phyloP scores from a whole-genome alignment of 2,329 filamentous ascomycete species.

The Cytospora piceicola region DNA sequence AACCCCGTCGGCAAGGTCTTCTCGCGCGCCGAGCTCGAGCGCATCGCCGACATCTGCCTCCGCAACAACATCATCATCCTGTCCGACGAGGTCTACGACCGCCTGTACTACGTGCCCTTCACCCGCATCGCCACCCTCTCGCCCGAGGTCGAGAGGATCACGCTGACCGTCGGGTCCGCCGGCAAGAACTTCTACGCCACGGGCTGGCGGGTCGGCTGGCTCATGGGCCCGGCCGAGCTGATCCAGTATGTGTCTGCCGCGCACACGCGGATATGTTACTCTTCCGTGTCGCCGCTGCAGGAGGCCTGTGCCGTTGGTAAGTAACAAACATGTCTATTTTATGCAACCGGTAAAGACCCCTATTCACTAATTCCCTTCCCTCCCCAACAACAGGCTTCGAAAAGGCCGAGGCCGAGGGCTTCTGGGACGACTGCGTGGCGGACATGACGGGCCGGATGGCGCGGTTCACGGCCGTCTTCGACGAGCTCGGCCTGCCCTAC shows the following conservation, averaged over 20 bases:
- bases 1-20: constrained; percentile 98
- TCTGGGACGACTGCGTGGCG: constrained; percentile 81
- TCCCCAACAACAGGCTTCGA: constrained; percentile 66
- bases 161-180: constrained; percentile 90
- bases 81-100: constrained; percentile 91
- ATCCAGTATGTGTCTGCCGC: constrained; percentile 91
- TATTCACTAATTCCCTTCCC: neutral
- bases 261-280: constrained; percentile 96
- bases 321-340: constrained; percentile 26
- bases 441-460: constrained; percentile 93
- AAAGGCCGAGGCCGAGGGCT: constrained; percentile 79
- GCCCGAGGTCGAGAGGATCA: constrained; percentile 84
- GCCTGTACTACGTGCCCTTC: constrained; percentile 93
- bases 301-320: constrained; percentile 84
- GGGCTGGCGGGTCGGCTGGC: constrained; percentile 93
- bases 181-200: constrained; percentile 99
- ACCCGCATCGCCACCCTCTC: constrained; percentile 90
- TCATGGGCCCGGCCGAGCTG: constrained; percentile 85
- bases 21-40: constrained; percentile 78
- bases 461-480: constrained; percentile 81
- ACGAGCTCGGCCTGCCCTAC: constrained; percentile 77
- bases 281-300: constrained; percentile 88
- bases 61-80: constrained; percentile 94
- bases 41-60: constrained; percentile 85
- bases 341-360: too few species aligned